Conservation (phyloP, 352 stramenopile species). For the Globisporangium rhizosaccharum region DNA sequence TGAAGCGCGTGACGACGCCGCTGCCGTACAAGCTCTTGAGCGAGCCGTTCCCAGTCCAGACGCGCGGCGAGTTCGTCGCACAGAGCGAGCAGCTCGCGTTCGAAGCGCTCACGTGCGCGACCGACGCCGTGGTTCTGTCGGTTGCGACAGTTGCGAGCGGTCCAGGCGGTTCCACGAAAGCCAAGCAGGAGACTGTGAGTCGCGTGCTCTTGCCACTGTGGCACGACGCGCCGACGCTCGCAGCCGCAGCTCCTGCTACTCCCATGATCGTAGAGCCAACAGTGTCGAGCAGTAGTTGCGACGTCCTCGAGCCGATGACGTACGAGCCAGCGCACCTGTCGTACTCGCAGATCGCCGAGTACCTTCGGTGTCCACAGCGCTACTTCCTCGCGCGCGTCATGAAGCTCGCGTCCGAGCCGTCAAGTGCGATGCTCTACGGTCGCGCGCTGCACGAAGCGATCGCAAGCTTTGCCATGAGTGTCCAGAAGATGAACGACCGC, state of each 20-base stretch:
- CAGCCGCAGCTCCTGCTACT: background rate
- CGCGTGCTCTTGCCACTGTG: slow-evolving; percentile 31
- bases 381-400: slow-evolving; percentile 74
- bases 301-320: background rate
- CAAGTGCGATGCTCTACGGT: slow-evolving; percentile 69
- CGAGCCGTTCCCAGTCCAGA: slow-evolving; percentile 52
- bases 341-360: slow-evolving; percentile 80
- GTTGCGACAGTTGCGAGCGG: slow-evolving; percentile 30
- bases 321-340: slow-evolving; percentile 66
- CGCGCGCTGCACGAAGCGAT: slow-evolving; percentile 66
- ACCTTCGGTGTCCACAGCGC: slow-evolving; percentile 67
- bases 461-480: slow-evolving; percentile 35
- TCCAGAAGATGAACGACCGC: slow-evolving; percentile 14
- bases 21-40: slow-evolving; percentile 49
- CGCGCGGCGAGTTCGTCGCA: slow-evolving; percentile 39
- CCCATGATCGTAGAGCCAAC: too few relatives aligned
- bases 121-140: slow-evolving; percentile 42
- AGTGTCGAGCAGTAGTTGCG: too few relatives aligned
- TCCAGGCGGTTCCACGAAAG: background rate
- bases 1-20: slow-evolving; percentile 62
- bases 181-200: slow-evolving; percentile 21
- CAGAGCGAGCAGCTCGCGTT: slow-evolving; percentile 43
- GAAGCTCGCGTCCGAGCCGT: slow-evolving; percentile 41
- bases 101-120: slow-evolving; percentile 29
- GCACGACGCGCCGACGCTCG: background rate